Base-by-base conservation (phyloP, 441 rosid species). In the Brassica hybrid region DNA sequence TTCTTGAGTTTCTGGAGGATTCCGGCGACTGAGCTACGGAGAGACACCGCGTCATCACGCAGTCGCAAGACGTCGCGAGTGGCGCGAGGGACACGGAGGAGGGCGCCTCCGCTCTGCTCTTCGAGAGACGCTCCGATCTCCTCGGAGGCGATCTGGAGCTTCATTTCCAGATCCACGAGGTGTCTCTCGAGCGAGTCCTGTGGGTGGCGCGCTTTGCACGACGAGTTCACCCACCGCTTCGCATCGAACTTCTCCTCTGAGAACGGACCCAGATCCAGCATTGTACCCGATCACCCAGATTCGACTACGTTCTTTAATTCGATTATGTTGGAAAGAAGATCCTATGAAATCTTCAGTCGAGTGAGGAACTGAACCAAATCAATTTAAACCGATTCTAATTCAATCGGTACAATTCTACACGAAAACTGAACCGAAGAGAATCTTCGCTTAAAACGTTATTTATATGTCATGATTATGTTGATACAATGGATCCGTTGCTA, bases 131-230 rank as follows among this genome's bases (percentile, higher is more conserved):
- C 87, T 27, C 96, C 89, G 82, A 96, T 96, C 89, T 96, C 99
- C 86, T 96, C 99, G 65, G 98, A 92, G 16, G 89, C 86, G 86
- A 94, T 94, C 88, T 96, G 99, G 59, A 96, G 97, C 97, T 96
- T 96, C 99, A 94, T 94, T 68, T 96, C 99, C 80, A 96, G 93
- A 90, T 96, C 99, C 77, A 89, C 91, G 62, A 94, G 83, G 81
- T 94, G 94, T 74, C 87, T 91, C 87, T 96, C 99, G 13, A 92
- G 85, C 5, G 97, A 86, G 75, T 92, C 97, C 79, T 92, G 94
- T 34, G 91, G 90, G 78, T 92, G 98, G 36, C 97, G 93, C 62
- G 87, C 73, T 80, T 91, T 86, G 84, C 92, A 86, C 25, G 97
- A 92, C 23, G 92, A 79, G 85, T 96, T 94, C 79, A 92, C 89